Percentiles rank a stretch among this genome's conserved stretches.
phyloP scores from a whole-genome alignment of 169 alveolate genomes.

The Eimeria sp. region DNA sequence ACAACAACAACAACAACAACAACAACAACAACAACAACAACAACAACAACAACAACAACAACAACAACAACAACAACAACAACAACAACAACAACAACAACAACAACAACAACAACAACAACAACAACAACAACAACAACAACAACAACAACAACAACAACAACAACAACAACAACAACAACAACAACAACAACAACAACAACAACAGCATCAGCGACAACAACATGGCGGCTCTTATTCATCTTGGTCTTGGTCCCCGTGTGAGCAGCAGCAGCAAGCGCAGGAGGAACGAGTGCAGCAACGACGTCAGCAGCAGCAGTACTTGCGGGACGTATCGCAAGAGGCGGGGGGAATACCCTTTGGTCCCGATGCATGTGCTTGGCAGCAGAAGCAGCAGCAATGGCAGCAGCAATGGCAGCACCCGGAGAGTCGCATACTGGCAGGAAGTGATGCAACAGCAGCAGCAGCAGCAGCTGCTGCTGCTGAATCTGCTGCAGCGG shows the following conservation, averaged over 20 bases:
- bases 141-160: background rate
- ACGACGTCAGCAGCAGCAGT: background rate
- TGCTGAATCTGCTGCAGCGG: background rate
- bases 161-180: slow-evolving; percentile 7
- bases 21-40: background rate
- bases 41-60: background rate
- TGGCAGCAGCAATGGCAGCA: background rate
- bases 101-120: background rate
- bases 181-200: background rate
- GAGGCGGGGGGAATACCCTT: background rate
- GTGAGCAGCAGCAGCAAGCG: background rate
- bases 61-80: background rate
- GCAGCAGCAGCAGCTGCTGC: background rate
- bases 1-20: background rate
- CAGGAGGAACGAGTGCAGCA: slow-evolving; percentile 19
- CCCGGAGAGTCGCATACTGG: background rate
- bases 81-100: background rate
- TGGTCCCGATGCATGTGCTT: background rate
- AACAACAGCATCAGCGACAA: background rate
- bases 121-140: background rate
- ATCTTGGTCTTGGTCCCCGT: background rate
- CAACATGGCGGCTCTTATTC: background rate
- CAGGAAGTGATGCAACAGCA: background rate
- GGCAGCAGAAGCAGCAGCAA: slow-evolving; percentile 11
- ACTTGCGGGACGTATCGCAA: background rate